These are phyloP conservation scores for Cucurbita pepo DNA, from an alignment of 306 rosid species.

Conservation along the genomic window DNA sequence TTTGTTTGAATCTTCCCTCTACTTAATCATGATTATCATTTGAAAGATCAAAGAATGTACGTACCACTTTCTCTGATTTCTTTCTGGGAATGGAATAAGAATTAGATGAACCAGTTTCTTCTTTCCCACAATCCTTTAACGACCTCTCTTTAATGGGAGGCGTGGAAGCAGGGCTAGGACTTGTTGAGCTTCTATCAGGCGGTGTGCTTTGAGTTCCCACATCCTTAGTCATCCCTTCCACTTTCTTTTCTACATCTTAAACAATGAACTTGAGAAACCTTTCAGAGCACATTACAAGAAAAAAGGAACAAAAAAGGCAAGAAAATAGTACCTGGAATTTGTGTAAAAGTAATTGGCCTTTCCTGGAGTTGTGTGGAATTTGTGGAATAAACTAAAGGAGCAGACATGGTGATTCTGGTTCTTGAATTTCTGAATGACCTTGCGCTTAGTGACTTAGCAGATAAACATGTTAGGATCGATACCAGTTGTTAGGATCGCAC, in stretches of 20 bases:
- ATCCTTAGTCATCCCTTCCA: conserved; percentile 52
- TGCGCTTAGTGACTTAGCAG: conserved; percentile 79
- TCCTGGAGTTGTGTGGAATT: conserved; percentile 28
- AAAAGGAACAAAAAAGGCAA: too few relatives aligned
- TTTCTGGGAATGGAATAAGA: conserved; percentile 33
- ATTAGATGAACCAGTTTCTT: conserved; percentile 24
- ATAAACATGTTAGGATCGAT: too few relatives aligned
- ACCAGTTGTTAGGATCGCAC: too few relatives aligned
- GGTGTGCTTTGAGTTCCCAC: conserved; percentile 73
- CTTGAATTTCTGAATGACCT: conserved; percentile 53
- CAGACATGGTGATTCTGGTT: conserved; percentile 54
- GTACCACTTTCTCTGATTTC: conserved; percentile 40
- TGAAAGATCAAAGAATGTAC: background rate
- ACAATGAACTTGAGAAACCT: background rate
- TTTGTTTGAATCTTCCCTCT: background rate
- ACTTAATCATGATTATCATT: background rate
- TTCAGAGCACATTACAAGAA: background rate
- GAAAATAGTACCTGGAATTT: conserved; percentile 36
- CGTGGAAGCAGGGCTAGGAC: conserved; percentile 43
- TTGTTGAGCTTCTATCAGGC: conserved; percentile 37
- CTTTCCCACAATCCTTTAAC: conserved; percentile 16
- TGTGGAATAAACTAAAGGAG: conserved; percentile 48
- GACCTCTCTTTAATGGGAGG: conserved; percentile 43
- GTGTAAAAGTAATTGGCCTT: conserved; percentile 22
- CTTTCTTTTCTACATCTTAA: conserved; percentile 24